Evolutionary conservation across 306 rosid species (phyloP).

Genomic region (Carpinus viminea): DNA sequence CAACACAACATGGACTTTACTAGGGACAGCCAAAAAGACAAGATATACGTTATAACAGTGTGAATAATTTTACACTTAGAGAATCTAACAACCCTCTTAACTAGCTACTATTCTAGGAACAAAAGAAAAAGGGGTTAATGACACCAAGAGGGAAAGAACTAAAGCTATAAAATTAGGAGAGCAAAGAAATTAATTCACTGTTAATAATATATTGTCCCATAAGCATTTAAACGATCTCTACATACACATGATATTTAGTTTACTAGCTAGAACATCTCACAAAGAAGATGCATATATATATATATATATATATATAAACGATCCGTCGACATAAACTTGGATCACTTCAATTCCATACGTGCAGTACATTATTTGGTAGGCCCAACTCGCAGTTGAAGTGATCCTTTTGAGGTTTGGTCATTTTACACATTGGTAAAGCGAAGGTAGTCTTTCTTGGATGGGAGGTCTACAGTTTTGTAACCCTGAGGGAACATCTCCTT

Average conservation of each 20-base stretch:
- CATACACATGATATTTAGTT: not conserved
- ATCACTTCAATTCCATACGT: not conserved
- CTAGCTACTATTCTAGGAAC: too few relatives aligned
- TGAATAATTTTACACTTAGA: too few relatives aligned
- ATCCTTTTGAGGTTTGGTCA: not conserved
- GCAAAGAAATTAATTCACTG: not conserved
- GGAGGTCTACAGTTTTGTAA: slow-evolving; percentile 52
- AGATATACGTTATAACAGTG: too few relatives aligned
- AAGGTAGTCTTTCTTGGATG: slow-evolving; percentile 63
- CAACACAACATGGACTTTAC: too few relatives aligned
- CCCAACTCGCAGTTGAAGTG: not conserved
- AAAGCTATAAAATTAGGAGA: not conserved
- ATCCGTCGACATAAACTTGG: not conserved
- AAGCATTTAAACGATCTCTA: not conserved
- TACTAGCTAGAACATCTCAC: not conserved
- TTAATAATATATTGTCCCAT: not conserved
- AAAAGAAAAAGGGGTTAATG: not conserved
- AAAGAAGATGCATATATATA: not conserved
- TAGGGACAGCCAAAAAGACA: too few relatives aligned
- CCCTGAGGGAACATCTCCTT: slow-evolving; percentile 60
- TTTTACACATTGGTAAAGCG: slow-evolving; percentile 60
- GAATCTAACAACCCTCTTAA: too few relatives aligned
- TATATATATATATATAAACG: too few relatives aligned
- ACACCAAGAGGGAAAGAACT: not conserved
- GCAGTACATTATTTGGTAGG: not conserved